These are phyloP conservation scores for Annulohypoxylon maeteangense DNA, from an alignment of 495 filamentous ascomycete genomes.

Conservation along the genomic window DNA sequence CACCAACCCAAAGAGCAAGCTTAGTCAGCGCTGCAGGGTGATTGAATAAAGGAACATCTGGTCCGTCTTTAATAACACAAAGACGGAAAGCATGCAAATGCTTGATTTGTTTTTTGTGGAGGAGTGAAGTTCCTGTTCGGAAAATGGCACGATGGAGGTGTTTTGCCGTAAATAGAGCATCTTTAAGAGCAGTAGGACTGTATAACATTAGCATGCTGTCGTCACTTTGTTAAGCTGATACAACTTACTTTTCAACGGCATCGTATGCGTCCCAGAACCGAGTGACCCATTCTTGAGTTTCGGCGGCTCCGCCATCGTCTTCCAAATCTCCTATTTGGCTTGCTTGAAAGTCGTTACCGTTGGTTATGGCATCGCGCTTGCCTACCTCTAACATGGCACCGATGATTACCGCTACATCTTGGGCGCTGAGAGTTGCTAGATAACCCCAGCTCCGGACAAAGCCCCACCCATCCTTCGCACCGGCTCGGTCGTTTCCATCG, in stretches of 20 bases:
- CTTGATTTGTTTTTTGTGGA: constrained; percentile 93
- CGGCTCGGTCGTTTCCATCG: constrained; percentile 64
- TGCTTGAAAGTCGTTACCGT: constrained; percentile 48
- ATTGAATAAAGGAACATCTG: constrained; percentile 86
- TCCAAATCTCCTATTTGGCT: constrained; percentile 55
- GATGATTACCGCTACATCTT: constrained; percentile 89
- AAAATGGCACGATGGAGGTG: constrained; percentile 92
- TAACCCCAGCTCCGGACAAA: constrained; percentile 98
- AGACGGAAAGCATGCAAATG: constrained; percentile 93
- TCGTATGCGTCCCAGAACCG: constrained; percentile 97
- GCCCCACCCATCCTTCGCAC: constrained; percentile 87
- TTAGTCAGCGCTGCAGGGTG: constrained; percentile 93
- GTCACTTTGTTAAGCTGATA: constrained; percentile 30
- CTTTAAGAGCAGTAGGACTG: constrained; percentile 78
- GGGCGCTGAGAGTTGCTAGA: constrained; percentile 91
- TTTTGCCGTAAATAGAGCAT: constrained; percentile 83
- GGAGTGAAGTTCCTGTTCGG: constrained; percentile 86
- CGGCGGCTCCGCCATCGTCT: constrained; percentile 54
- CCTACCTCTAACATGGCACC: constrained; percentile 94
- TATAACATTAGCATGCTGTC: constrained; percentile 57
- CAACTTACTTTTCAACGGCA: constrained; percentile 75
- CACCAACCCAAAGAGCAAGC: constrained; percentile 91
- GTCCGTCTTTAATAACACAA: constrained; percentile 93
- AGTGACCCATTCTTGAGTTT: constrained; percentile 73
- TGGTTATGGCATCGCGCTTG: constrained; percentile 54